These are phyloP conservation scores for Fusarium dlaminii DNA, from an alignment of 2,329 filamentous ascomycete species.

Conservation along the genomic window DNA sequence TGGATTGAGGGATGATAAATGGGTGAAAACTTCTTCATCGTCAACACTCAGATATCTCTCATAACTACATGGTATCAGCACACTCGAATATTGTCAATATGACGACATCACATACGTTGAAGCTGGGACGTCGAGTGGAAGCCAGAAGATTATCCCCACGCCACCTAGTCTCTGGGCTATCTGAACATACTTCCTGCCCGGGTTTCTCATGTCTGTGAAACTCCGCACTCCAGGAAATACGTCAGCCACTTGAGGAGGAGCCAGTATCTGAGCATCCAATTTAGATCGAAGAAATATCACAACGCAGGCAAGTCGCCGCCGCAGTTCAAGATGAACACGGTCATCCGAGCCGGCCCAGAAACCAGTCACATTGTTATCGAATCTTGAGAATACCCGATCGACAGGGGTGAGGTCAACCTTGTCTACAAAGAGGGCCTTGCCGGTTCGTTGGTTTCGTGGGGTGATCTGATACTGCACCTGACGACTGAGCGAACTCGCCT, in stretches of 20 bases:
- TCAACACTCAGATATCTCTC: slow-evolving; percentile 47
- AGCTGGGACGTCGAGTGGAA: slow-evolving; percentile 42
- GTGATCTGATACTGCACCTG: slow-evolving; percentile 42
- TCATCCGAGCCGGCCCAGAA: slow-evolving; percentile 38
- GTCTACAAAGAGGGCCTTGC: slow-evolving; percentile 37
- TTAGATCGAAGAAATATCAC: slow-evolving; percentile 41
- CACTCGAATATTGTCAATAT: too few relatives aligned
- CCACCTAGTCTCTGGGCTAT: slow-evolving; percentile 42
- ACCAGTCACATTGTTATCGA: slow-evolving; percentile 9
- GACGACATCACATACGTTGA: slow-evolving; percentile 41
- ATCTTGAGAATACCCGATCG: slow-evolving; percentile 20
- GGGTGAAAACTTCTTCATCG: slow-evolving; percentile 41
- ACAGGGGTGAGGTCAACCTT: slow-evolving; percentile 23
- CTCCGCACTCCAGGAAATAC: slow-evolving; percentile 24
- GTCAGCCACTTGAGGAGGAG: slow-evolving; percentile 26
- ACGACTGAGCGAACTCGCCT: slow-evolving; percentile 37
- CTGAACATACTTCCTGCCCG: slow-evolving; percentile 47
- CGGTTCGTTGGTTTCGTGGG: slow-evolving; percentile 40
- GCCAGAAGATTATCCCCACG: slow-evolving; percentile 43
- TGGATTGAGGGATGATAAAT: slow-evolving; percentile 31
- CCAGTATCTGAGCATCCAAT: slow-evolving; percentile 19
- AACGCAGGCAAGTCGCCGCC: slow-evolving; percentile 41
- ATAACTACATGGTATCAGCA: slow-evolving; percentile 34
- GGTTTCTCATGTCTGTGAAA: slow-evolving; percentile 38
- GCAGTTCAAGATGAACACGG: slow-evolving; percentile 35